Base-by-base conservation (phyloP, 2,329 filamentous ascomycete species). In the Apiospora malaysiana region DNA sequence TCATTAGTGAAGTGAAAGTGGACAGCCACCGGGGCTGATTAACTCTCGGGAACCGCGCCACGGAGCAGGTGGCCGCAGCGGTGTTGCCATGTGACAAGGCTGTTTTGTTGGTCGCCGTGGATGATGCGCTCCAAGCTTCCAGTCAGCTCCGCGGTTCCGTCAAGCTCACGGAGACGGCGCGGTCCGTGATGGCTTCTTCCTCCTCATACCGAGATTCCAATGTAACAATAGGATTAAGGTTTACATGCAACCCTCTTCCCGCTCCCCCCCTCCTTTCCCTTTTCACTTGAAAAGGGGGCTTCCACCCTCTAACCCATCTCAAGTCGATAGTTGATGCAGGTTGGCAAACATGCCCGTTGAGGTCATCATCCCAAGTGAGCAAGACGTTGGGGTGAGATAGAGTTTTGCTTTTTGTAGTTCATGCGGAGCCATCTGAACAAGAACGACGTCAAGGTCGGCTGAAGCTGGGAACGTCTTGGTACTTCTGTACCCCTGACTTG, bases 371-470 rank as follows among this genome's bases (percentile, higher is more conserved):
- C 47, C 23, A 51, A 51, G 23, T 23, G 47, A 51, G 47, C 12
- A 32, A 37, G 37, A 21, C 3, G 16, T 37, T 59, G 7, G 27
- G 51, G n/a, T 9, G 27, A 21, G 6, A n/a, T n/a, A n/a, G n/a
- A 9, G 27, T 8, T 59, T 59, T 59, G 51, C 51, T 59, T 59
- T 37, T 59, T 21, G 51, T 59, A 59, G 51, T 59, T n/a, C 51
- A 59, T 59, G 51, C 51, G 37, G 51, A 27, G 23, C 21, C 25
- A 27, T 21, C 25, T 27, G 49, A 9, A 32, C 14, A 18, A 56
- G 21, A 59, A 32, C 16, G 9, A 59, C 37, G 6, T 8, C 51
- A 37, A 21, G 18, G 37, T 37, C 25, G 27, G 27, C 4, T 32
- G 27, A 25, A 37, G 51, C 51, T 21, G 47, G 47, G 9, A 51